Conservation (phyloP, 805 yeast genomes). For the Yarrowia sp. region DNA sequence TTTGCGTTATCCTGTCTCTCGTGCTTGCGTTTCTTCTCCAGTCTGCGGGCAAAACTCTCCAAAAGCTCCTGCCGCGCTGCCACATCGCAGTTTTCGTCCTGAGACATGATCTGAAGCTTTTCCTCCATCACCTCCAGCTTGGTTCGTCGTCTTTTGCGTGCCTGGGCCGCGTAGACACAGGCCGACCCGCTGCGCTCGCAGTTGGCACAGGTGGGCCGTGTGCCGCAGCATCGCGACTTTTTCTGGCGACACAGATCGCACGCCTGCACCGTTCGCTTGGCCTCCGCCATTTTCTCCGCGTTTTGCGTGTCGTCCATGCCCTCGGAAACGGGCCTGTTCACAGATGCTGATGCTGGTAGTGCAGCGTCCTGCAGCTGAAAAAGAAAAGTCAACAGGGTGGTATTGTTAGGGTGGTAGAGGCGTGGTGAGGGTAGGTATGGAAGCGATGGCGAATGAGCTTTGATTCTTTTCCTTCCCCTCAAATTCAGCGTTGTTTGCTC, state of each 20-base stretch:
- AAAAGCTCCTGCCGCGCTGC: conserved; percentile 14
- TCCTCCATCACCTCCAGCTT: conserved; percentile 37
- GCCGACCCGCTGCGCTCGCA: conserved; percentile 14
- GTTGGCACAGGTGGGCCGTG: conserved; percentile 33
- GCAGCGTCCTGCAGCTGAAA: background rate
- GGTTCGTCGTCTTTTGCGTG: conserved; percentile 23
- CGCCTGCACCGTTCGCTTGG: conserved; percentile 36
- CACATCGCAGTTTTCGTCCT: conserved; percentile 29
- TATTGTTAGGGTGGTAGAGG: conserved; percentile 1
- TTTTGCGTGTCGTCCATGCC: background rate
- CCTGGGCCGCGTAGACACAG: conserved; percentile 18
- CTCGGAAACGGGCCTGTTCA: no score
- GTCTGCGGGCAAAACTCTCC: background rate
- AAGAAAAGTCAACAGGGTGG: background rate
- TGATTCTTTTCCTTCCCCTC: no score
- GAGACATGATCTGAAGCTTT: conserved; percentile 16
- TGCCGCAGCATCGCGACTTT: conserved; percentile 37
- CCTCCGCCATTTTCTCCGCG: conserved; percentile 4
- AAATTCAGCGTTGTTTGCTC: no score
- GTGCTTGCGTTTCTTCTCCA: background rate
- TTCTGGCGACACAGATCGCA: conserved; percentile 29
- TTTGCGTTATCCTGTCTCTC: no score
- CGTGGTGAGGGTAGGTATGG: background rate
- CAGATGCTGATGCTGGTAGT: background rate
- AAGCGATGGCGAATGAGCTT: no score